These are phyloP conservation scores for Kodamaea anthophila DNA, from an alignment of 1,139 yeast genomes.

Conservation along the genomic window DNA sequence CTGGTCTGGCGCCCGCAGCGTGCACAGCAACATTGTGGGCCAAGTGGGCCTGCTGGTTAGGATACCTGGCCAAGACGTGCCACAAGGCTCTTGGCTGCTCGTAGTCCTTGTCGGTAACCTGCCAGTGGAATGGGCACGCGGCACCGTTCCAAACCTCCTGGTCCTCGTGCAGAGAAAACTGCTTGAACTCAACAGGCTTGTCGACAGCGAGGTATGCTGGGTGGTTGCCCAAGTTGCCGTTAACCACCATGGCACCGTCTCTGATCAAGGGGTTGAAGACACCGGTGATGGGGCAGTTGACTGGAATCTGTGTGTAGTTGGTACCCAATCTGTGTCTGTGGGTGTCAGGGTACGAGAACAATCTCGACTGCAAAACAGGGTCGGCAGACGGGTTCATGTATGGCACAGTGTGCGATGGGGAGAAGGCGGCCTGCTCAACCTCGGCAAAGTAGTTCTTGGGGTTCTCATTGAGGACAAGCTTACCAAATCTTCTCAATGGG, in stretches of 20 bases:
- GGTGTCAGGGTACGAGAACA: constrained; percentile 82
- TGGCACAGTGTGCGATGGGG: constrained; percentile 81
- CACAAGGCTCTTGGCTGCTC: constrained; percentile 62
- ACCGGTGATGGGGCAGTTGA: constrained; percentile 56
- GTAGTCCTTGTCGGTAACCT: constrained; percentile 64
- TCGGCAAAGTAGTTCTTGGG: constrained; percentile 77
- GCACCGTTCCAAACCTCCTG: constrained; percentile 90
- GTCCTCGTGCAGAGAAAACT: constrained; percentile 41
- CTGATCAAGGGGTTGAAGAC: constrained; percentile 63
- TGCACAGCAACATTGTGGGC: constrained; percentile 83
- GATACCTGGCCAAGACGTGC: constrained; percentile 68
- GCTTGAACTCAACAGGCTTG: constrained; percentile 49
- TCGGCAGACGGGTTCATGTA: constrained; percentile 82
- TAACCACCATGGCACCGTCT: constrained; percentile 82
- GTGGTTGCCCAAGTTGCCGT: constrained; percentile 77
- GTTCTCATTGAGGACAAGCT: constrained; percentile 62
- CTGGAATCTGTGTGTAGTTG: constrained; percentile 70
- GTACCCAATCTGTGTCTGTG: constrained; percentile 61
- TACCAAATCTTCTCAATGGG: constrained; percentile 72
- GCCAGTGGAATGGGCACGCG: constrained; percentile 88
- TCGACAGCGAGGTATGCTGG: constrained; percentile 72
- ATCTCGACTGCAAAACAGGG: constrained; percentile 79
- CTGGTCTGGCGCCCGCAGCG: constrained; percentile 61
- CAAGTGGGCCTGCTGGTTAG: constrained; percentile 76
- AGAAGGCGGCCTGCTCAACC: constrained; percentile 76